phyloP scores from a whole-genome alignment of 805 yeast genomes.

The Blastobotrys muscicola region DNA sequence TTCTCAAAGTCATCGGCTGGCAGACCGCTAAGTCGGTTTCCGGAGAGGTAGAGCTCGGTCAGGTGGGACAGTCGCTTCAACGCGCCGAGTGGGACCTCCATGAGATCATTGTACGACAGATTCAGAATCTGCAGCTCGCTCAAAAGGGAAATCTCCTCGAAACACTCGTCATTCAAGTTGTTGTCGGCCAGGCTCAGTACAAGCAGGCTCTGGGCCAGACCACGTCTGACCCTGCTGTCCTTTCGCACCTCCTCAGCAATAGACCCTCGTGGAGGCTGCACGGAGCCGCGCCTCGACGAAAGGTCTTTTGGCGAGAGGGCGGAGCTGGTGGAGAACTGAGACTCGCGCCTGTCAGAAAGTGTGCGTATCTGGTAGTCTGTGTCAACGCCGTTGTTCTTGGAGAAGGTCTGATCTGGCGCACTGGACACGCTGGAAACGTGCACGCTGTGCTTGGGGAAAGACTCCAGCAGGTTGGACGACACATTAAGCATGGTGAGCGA shows the following conservation, averaged over 20 bases:
- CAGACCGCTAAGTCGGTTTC: constrained; percentile 66
- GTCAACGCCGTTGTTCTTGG: constrained; percentile 3
- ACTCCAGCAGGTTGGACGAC: constrained; percentile 59
- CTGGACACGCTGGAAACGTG: constrained; percentile 20
- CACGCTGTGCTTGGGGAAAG: constrained; percentile 39
- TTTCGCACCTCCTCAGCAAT: not conserved
- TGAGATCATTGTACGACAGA: constrained; percentile 71
- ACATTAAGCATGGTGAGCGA: constrained; percentile 54
- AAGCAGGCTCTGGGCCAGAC: constrained; percentile 42
- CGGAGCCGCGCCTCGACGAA: not conserved
- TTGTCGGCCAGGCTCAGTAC: constrained; percentile 71
- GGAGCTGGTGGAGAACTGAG: constrained; percentile 5
- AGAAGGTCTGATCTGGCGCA: not conserved
- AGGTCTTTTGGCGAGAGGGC: constrained; percentile 4
- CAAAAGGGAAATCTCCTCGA: constrained; percentile 55
- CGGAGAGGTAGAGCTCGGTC: constrained; percentile 65
- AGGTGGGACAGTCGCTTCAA: constrained; percentile 46
- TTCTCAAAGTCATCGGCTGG: constrained; percentile 79
- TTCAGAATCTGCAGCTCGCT: constrained; percentile 54
- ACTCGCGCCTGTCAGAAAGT: constrained; percentile 2
- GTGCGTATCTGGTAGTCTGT: constrained; percentile 10
- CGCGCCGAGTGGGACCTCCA: constrained; percentile 75
- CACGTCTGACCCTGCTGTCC: constrained; percentile 4
- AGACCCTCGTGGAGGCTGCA: no score
- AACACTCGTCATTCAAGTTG: constrained; percentile 65